Percentiles rank a stretch among this genome's conserved stretches.
Conservation (phyloP, 2,329 filamentous ascomycete species). For the Colletotrichum euphorbiae region DNA sequence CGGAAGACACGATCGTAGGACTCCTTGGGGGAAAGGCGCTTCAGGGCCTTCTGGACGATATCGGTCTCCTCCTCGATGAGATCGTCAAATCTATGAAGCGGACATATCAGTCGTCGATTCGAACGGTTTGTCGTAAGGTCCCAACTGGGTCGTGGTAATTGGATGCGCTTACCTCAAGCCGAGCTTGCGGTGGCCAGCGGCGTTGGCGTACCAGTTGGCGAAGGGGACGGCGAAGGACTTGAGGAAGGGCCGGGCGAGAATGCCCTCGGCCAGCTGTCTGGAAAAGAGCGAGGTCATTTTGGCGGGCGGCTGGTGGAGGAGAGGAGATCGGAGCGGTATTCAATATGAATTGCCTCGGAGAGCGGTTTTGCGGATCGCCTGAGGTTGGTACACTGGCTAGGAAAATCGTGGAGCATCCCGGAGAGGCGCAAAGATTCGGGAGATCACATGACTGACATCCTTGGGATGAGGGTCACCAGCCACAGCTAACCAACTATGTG, state of each 20-base stretch:
- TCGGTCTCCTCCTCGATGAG: constrained; percentile 94
- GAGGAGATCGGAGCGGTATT: constrained; percentile 30
- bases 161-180: constrained; percentile 78
- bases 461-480: neutral
- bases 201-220: constrained; percentile 88
- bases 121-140: neutral
- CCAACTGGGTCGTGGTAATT: constrained; percentile 15
- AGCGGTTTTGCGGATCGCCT: constrained; percentile 38
- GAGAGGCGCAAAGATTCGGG: constrained; percentile 39
- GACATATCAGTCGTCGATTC: constrained; percentile 15
- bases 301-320: constrained; percentile 43
- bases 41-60: constrained; percentile 85
- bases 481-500: neutral
- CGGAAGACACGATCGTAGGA: constrained; percentile 98
- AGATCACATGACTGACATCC: constrained; percentile 35
- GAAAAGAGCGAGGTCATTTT: constrained; percentile 72
- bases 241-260: constrained; percentile 89
- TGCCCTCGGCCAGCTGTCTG: constrained; percentile 41
- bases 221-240: constrained; percentile 81
- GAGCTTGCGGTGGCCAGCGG: constrained; percentile 91
- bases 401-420: constrained; percentile 39
- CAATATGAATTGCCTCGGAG: constrained; percentile 39
- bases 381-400: constrained; percentile 28
- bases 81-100: constrained; percentile 81
- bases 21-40: constrained; percentile 90